Percentiles rank a stretch among this genome's conserved stretches.
These are phyloP conservation scores for Rosa multiflora DNA, from an alignment of 306 rosid genomes.

Conservation along the genomic window DNA sequence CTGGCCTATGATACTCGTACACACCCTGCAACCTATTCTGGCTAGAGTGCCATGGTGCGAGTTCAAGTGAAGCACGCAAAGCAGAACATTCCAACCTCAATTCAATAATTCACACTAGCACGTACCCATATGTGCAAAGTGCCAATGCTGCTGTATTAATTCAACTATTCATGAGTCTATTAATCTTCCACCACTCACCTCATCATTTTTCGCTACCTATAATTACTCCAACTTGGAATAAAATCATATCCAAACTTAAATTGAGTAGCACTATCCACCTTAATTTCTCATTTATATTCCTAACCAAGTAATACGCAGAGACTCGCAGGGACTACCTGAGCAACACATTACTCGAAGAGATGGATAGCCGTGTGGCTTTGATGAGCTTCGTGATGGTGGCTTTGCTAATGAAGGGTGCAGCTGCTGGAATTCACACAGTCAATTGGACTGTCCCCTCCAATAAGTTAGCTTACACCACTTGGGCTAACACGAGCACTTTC, in stretches of 20 bases:
- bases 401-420: no score
- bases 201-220: background rate
- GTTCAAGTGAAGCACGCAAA: slow-evolving; percentile 1
- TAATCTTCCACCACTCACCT: no score
- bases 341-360: background rate
- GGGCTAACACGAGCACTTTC: no score
- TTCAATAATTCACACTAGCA: no score
- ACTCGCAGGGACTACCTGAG: background rate
- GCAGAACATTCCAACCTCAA: background rate
- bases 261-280: no score
- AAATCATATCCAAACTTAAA: no score
- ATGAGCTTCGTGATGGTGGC: background rate
- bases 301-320: no score
- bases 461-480: no score
- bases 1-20: background rate
- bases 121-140: background rate
- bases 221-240: no score
- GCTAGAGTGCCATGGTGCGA: background rate
- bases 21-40: background rate
- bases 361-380: background rate
- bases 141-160: background rate
- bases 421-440: no score
- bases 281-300: no score
- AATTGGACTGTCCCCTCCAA: no score
- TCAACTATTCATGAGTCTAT: background rate